Evolutionary conservation across 129 eudicot genomes (phyloP), one percentile per base, ranked within the genome.

Genomic region (Kitagawia praeruptora): DNA sequence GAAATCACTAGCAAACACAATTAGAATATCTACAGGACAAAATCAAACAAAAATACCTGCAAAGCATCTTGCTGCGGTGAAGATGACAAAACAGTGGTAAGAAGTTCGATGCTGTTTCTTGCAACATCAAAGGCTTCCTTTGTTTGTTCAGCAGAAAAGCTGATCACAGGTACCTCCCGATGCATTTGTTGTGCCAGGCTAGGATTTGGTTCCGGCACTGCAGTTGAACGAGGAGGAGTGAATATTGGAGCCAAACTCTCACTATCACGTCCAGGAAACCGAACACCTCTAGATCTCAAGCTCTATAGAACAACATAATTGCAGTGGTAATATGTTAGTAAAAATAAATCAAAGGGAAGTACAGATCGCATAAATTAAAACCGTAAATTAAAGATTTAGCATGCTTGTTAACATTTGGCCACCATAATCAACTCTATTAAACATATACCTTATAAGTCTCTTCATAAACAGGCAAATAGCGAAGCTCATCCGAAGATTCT

Each of bases 121-220:
- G 99, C 98, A 75, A 96, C 98, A 84, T 92, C 95, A 87, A 96
- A 96, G 73, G 91, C 97, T 85, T 96, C 98, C 85, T 90, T 92
- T 5, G 91, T 86, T 75, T 96, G 95, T 85, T 96, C 98, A n/a
- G 98, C 82, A 58, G 99, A 92, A 75, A 92, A 86, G 80, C 75
- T 81, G 63, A 75, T 90, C 75, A 77, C 81, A 48, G 93, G 97
- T 74, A 89, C 82, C 75, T 90, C 98, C 70, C 63, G 87, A 48
- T 80, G 87, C 74, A 87, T 27, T 44, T 89, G 87, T 78, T 85
- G 90, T 31, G 86, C 87, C 80, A 91, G 91, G 37, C 82, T 81
- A 82, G 89, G 84, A 82, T 85, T 85, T 69, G 84, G 48, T 85
- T 92, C 99, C 44, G 95, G 48, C 77, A 84, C 87, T 73, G 85